These are phyloP conservation scores for Boletus tylopilopsis DNA, from an alignment of 768 basidiomycete species.

Conservation along the genomic window DNA sequence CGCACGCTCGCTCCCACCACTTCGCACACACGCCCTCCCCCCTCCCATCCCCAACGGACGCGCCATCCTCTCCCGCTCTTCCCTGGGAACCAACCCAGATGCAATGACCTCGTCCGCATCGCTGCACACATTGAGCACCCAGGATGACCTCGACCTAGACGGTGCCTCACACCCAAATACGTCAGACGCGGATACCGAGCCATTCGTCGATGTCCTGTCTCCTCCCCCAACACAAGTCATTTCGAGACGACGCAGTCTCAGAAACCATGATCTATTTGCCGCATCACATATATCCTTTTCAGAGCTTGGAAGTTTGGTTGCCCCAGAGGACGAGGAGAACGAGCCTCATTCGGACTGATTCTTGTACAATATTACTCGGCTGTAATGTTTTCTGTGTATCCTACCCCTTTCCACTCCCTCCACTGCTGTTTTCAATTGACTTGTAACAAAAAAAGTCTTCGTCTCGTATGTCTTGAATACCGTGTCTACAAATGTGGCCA, in stretches of 20 bases:
- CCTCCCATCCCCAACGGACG: slow-evolving; percentile 4
- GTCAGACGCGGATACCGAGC: slow-evolving; percentile 9
- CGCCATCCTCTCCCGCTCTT: background rate
- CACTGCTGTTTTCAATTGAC: background rate
- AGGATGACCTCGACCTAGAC: background rate
- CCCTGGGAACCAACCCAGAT: background rate
- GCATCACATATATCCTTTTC: slow-evolving; percentile 25
- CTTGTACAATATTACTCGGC: no score
- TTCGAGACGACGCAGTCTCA: slow-evolving; percentile 16
- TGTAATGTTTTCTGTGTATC: no score
- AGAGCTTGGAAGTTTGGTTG: slow-evolving; percentile 24
- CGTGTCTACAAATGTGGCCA: slow-evolving; percentile 40
- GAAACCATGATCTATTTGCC: slow-evolving; percentile 24
- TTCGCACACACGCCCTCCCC: slow-evolving; percentile 8
- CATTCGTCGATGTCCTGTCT: slow-evolving; percentile 19
- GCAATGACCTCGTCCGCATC: background rate
- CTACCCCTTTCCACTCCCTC: background rate
- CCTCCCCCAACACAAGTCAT: slow-evolving; percentile 10
- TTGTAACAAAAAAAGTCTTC: slow-evolving; percentile 46
- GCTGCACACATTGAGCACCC: background rate
- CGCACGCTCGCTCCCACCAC: slow-evolving; percentile 1
- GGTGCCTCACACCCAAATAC: background rate
- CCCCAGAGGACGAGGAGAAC: background rate
- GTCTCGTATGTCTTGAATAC: slow-evolving; percentile 42
- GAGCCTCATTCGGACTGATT: no score